Evolutionary conservation across 2,329 filamentous ascomycete species (phyloP).

Genomic region (Fusarium palustre): DNA sequence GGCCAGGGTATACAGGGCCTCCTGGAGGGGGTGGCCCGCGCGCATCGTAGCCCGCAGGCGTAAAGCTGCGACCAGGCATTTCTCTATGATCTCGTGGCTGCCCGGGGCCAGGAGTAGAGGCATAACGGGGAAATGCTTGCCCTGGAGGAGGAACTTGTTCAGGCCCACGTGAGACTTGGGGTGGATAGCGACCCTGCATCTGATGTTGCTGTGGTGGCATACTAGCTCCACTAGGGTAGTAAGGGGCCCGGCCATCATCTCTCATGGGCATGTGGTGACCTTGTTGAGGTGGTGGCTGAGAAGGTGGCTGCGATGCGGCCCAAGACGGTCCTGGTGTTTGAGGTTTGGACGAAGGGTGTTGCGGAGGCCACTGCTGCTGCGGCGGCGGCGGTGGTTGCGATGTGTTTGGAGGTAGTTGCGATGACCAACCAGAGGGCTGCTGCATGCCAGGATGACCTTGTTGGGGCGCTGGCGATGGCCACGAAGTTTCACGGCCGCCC

Average conservation of each 20-base stretch:
- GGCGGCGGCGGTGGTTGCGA: slow-evolving; percentile 50
- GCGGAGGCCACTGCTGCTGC: slow-evolving; percentile 52
- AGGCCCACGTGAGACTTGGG: slow-evolving; percentile 55
- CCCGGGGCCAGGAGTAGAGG: slow-evolving; percentile 56
- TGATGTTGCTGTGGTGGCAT: slow-evolving; percentile 49
- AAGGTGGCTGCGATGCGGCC: slow-evolving; percentile 51
- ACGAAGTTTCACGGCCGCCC: slow-evolving; percentile 53
- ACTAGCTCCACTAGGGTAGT: slow-evolving; percentile 49
- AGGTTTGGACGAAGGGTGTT: slow-evolving; percentile 51
- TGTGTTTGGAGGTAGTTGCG: slow-evolving; percentile 49
- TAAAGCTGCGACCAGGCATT: slow-evolving; percentile 59
- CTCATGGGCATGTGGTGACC: slow-evolving; percentile 53
- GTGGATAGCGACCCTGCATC: slow-evolving; percentile 55
- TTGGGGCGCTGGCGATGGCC: slow-evolving; percentile 48
- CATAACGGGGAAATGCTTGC: slow-evolving; percentile 59
- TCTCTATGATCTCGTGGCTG: slow-evolving; percentile 58
- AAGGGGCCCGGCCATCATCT: slow-evolving; percentile 54
- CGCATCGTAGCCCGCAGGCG: slow-evolving; percentile 58
- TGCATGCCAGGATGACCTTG: slow-evolving; percentile 42
- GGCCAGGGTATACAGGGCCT: slow-evolving; percentile 50
- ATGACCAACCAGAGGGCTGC: slow-evolving; percentile 48
- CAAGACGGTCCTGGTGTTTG: slow-evolving; percentile 51
- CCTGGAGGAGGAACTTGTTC: slow-evolving; percentile 55
- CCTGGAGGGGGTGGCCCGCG: slow-evolving; percentile 55
- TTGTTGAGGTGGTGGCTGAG: slow-evolving; percentile 51